Percentiles rank a stretch among this genome's conserved stretches.
Conservation (phyloP, 2,329 filamentous ascomycete species). For the Bipolaris zeicola region DNA sequence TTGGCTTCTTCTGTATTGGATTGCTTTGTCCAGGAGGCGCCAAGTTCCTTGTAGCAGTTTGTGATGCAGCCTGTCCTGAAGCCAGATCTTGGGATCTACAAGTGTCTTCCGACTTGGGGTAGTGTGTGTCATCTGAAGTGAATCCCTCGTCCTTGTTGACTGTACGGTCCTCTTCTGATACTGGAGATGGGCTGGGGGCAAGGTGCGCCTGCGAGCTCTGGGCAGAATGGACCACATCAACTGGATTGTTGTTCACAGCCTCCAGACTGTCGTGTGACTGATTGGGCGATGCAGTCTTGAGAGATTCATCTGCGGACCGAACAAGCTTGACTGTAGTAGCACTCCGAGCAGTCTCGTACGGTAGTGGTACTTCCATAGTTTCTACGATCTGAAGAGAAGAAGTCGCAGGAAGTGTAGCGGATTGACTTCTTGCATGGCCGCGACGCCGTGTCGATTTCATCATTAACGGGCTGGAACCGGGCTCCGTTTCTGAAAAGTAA, state of each 20-base stretch:
- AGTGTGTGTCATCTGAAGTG: neutral
- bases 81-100: slow-evolving; percentile 33
- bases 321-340: slow-evolving; percentile 9
- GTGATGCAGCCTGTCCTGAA: slow-evolving; percentile 20
- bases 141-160: slow-evolving; percentile 8
- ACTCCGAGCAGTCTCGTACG: neutral
- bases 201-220: slow-evolving; percentile 40
- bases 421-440: slow-evolving; percentile 38
- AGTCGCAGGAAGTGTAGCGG: slow-evolving; percentile 24
- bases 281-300: neutral
- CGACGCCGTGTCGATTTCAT: slow-evolving; percentile 26
- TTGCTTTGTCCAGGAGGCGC: slow-evolving; percentile 7
- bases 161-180: neutral
- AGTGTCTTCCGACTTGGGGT: slow-evolving; percentile 14
- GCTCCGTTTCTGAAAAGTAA: slow-evolving; percentile 37
- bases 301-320: neutral
- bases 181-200: slow-evolving; percentile 32
- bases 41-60: slow-evolving; percentile 7
- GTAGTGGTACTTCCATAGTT: neutral
- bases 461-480: slow-evolving; percentile 25
- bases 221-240: slow-evolving; percentile 29
- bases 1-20: slow-evolving; percentile 7
- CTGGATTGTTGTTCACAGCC: slow-evolving; percentile 24
- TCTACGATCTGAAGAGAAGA: slow-evolving; percentile 16
- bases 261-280: slow-evolving; percentile 13